These are phyloP conservation scores for Lactarius trivialis DNA, from an alignment of 768 basidiomycete species.

Conservation along the genomic window DNA sequence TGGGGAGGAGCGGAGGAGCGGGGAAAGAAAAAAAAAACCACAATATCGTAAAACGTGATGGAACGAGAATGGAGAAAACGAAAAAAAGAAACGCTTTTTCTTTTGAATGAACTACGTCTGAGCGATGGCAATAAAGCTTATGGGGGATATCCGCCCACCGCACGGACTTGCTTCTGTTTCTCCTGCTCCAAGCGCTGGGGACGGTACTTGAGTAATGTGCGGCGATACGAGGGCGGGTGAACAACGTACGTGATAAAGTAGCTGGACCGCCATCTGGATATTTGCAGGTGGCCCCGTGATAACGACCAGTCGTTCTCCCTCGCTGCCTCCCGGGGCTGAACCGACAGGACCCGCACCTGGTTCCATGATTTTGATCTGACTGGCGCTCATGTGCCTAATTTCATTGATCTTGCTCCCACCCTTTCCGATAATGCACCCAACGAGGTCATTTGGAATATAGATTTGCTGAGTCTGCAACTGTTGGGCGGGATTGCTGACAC, in stretches of 20 bases:
- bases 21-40: neutral
- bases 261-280: constrained; percentile 92
- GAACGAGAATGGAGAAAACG: neutral
- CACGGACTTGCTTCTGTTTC: constrained; percentile 73
- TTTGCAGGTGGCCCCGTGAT: constrained; percentile 94
- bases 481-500: constrained; percentile 34
- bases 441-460: constrained; percentile 95
- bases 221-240: neutral
- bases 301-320: constrained; percentile 89
- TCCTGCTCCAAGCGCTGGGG: constrained; percentile 77
- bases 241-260: constrained; percentile 73
- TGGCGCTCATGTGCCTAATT: constrained; percentile 90
- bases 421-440: constrained; percentile 97
- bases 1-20: neutral
- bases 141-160: constrained; percentile 22
- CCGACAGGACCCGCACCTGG: constrained; percentile 75
- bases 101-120: constrained; percentile 7
- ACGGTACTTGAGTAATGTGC: neutral
- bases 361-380: constrained; percentile 98
- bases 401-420: constrained; percentile 99
- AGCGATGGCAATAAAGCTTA: constrained; percentile 14
- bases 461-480: constrained; percentile 95
- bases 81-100: neutral
- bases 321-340: constrained; percentile 63
- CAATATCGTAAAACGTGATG: constrained; percentile 6